Evolutionary conservation across 352 stramenopile species (phyloP).

Genomic region (Phytophthora nicotianae): DNA sequence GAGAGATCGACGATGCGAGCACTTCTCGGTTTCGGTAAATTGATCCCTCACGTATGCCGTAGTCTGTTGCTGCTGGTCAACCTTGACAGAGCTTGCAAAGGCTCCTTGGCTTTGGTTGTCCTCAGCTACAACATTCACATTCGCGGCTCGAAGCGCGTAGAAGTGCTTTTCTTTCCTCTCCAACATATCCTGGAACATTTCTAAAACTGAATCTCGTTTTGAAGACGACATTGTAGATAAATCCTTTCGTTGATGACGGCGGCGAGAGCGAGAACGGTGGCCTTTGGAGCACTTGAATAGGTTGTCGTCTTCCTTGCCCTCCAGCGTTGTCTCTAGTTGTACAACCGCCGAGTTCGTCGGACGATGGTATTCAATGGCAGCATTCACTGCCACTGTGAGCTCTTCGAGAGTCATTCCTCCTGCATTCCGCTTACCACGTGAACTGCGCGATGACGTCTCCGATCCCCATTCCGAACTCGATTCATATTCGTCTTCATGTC

Average conservation of each 20-base stretch:
- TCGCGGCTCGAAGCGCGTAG: slow-evolving; percentile 13
- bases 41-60: slow-evolving; percentile 23
- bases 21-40: slow-evolving; percentile 22
- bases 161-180: slow-evolving; percentile 34
- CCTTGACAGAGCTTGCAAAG: neutral
- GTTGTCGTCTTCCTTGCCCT: neutral
- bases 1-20: neutral
- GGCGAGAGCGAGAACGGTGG: neutral
- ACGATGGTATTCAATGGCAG: slow-evolving; percentile 57
- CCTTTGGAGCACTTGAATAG: neutral
- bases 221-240: neutral
- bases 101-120: slow-evolving; percentile 1
- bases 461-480: slow-evolving; percentile 18
- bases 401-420: slow-evolving; percentile 51
- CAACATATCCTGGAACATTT: slow-evolving; percentile 33
- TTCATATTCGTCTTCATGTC: slow-evolving; percentile 11
- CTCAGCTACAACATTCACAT: neutral
- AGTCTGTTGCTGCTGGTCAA: slow-evolving; percentile 28
- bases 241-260: slow-evolving; percentile 1
- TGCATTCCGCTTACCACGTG: slow-evolving; percentile 2
- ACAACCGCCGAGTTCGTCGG: slow-evolving; percentile 3
- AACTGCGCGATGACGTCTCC: slow-evolving; percentile 2
- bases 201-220: slow-evolving; percentile 8
- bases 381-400: slow-evolving; percentile 57
- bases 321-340: neutral